A percentile compares a stretch with the other conserved stretches of the same genome.
These are phyloP conservation scores for Pachysandra terminalis DNA, from an alignment of 164 flowering plant genomes.

Conservation along the genomic window DNA sequence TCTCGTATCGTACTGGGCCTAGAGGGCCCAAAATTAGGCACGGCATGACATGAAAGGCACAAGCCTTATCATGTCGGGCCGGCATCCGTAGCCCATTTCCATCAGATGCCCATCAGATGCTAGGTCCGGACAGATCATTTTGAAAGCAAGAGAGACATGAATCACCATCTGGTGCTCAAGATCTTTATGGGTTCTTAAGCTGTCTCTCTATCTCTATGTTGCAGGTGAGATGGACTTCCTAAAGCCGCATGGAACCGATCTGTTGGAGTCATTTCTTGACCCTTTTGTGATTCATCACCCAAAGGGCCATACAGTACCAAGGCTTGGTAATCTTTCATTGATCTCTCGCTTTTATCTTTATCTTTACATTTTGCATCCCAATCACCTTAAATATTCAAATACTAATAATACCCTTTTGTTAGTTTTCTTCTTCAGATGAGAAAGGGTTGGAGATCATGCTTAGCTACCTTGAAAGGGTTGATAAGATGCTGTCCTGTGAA, in stretches of 20 bases:
- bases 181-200: no score
- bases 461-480: constrained; percentile 30
- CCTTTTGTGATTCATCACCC: constrained; percentile 60
- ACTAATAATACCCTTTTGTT: not conserved
- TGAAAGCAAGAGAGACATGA: no score
- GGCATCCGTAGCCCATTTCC: no score
- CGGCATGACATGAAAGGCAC: no score
- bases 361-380: not conserved
- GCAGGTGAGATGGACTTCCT: constrained; percentile 62
- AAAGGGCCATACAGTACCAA: constrained; percentile 69
- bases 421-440: constrained; percentile 24
- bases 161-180: no score
- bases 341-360: not conserved
- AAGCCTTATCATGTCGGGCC: no score
- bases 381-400: no score
- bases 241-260: constrained; percentile 34
- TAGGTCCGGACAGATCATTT: no score
- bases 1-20: no score
- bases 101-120: no score
- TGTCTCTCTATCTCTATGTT: no score
- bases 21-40: no score
- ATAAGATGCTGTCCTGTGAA: not conserved
- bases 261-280: constrained; percentile 45
- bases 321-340: constrained; percentile 38
- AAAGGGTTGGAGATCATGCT: constrained; percentile 25